Percentiles rank a stretch among this genome's conserved stretches.
phyloP scores from a whole-genome alignment of 129 eudicot genomes.

The Mikania micrantha region DNA sequence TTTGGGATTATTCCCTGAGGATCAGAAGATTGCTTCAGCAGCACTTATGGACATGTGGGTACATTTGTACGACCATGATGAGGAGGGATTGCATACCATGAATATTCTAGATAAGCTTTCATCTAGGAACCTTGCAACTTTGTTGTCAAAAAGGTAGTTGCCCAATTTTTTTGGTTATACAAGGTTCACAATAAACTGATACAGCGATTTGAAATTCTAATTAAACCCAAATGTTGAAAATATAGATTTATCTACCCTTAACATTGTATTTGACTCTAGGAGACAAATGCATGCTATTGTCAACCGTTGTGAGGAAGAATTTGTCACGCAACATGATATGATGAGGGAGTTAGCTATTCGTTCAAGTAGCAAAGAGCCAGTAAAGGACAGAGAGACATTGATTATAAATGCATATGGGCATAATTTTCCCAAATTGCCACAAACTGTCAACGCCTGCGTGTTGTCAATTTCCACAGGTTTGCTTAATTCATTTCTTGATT shows the following conservation, averaged over 20 bases:
- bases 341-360: slow-evolving; percentile 37
- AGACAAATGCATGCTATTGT: slow-evolving; percentile 6
- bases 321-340: slow-evolving; percentile 32
- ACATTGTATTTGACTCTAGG: slow-evolving; percentile 16
- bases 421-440: slow-evolving; percentile 18
- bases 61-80: slow-evolving; percentile 29
- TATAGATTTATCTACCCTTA: neutral
- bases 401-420: slow-evolving; percentile 24
- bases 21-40: slow-evolving; percentile 32
- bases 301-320: slow-evolving; percentile 26
- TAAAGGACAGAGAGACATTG: slow-evolving; percentile 23
- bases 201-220: too few relatives aligned
- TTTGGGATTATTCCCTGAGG: slow-evolving; percentile 44
- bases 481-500: neutral
- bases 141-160: slow-evolving; percentile 26
- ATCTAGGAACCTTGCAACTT: slow-evolving; percentile 18
- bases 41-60: slow-evolving; percentile 38
- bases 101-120: slow-evolving; percentile 18
- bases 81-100: slow-evolving; percentile 23
- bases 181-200: too few relatives aligned
- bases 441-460: slow-evolving; percentile 16
- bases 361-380: slow-evolving; percentile 22
- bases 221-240: too few relatives aligned
- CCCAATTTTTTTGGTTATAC: neutral
- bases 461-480: slow-evolving; percentile 39